Conservation (phyloP, 2,329 filamentous ascomycete genomes). For the Trichoderma polysporum region DNA sequence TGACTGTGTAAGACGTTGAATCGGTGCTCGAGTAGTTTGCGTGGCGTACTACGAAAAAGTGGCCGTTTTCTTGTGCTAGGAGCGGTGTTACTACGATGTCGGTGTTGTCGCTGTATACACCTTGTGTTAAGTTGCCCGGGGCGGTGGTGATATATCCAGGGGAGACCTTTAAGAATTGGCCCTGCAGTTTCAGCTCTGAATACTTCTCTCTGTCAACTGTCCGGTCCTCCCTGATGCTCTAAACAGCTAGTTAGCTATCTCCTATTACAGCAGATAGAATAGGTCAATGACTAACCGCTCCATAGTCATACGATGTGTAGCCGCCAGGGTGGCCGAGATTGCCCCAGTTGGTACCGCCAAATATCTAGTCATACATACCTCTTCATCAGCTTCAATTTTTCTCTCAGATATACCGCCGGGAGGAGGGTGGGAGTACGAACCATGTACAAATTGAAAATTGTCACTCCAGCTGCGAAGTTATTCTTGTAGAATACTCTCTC, state of each 20-base stretch:
- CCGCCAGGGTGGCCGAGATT: constrained; percentile 69
- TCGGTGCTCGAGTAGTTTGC: constrained; percentile 59
- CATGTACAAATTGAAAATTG: constrained; percentile 75
- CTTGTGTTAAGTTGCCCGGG: constrained; percentile 50
- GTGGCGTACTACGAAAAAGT: constrained; percentile 69
- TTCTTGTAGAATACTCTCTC: constrained; percentile 80
- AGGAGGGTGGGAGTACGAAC: constrained; percentile 34
- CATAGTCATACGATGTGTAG: constrained; percentile 60
- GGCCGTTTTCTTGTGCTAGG: constrained; percentile 50
- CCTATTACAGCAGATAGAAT: no score
- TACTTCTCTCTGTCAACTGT: constrained; percentile 72
- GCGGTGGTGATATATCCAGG: constrained; percentile 65
- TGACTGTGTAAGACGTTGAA: constrained; percentile 62
- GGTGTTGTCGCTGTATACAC: constrained; percentile 51
- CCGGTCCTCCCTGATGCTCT: constrained; percentile 65
- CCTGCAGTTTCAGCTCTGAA: constrained; percentile 73
- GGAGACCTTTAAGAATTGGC: constrained; percentile 71
- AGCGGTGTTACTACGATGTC: constrained; percentile 63
- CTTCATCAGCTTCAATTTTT: background rate
- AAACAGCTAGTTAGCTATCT: constrained; percentile 27
- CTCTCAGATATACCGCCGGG: no score
- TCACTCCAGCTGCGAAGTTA: constrained; percentile 62
- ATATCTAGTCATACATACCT: constrained; percentile 47
- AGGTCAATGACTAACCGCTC: constrained; percentile 35
- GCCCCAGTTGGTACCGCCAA: constrained; percentile 81